These are phyloP conservation scores for Xanthoparmelia taractica DNA, from an alignment of 495 filamentous ascomycete species.

Conservation along the genomic window DNA sequence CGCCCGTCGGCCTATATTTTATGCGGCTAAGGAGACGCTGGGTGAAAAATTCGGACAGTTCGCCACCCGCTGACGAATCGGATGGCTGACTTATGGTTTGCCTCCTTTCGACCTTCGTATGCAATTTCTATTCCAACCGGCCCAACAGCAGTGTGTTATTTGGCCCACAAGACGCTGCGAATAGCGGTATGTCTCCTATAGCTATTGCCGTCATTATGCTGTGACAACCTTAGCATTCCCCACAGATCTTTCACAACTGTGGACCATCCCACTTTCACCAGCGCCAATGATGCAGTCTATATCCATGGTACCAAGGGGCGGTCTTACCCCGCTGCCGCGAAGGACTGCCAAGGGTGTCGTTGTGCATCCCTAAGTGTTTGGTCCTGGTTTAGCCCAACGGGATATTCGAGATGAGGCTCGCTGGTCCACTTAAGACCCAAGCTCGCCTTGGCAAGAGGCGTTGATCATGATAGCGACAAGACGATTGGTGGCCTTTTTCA, in stretches of 20 bases:
- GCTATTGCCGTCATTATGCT: neutral
- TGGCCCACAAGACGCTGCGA: neutral
- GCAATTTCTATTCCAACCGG: neutral
- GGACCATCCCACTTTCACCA: neutral
- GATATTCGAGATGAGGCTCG: neutral
- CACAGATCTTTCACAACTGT: neutral
- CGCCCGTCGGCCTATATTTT: neutral
- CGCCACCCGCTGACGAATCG: constrained; percentile 15
- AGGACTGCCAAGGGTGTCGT: neutral
- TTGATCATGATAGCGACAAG: neutral
- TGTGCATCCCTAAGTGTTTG: neutral
- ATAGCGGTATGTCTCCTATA: neutral
- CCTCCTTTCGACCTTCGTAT: neutral
- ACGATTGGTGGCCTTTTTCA: neutral
- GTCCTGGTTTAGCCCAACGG: neutral
- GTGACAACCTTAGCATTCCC: neutral
- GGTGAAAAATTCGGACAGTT: constrained; percentile 3
- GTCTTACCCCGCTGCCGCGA: neutral
- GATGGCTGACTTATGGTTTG: constrained; percentile 3
- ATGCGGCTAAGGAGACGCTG: neutral
- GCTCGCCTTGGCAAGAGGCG: neutral
- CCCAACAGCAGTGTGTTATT: neutral
- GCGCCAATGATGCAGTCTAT: neutral
- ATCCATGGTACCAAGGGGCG: neutral
- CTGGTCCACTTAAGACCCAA: neutral